phyloP scores from a whole-genome alignment of 345 rosid species.

The Hibiscus trionum region DNA sequence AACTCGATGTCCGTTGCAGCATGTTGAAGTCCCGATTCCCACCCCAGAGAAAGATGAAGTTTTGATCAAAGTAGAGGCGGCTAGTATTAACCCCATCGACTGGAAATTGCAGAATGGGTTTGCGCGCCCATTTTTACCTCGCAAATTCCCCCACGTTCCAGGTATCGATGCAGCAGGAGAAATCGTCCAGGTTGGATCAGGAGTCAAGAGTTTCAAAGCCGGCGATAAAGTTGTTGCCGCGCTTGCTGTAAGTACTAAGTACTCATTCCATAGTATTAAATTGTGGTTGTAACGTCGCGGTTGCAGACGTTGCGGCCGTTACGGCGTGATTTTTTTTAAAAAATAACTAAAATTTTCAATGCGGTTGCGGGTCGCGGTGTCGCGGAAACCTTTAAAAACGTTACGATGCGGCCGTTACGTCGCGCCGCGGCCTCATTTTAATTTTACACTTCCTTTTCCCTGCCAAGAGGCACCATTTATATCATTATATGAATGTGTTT shows the following conservation, averaged over 20 bases:
- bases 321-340: too few species aligned
- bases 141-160: slow-evolving; percentile 69
- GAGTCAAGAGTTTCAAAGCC: slow-evolving; percentile 41
- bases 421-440: too few species aligned
- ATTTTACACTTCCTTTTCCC: slow-evolving; percentile 20
- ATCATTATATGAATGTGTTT: background rate
- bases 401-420: too few species aligned
- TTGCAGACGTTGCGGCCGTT: too few species aligned
- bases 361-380: too few species aligned
- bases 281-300: too few species aligned
- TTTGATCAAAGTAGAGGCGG: slow-evolving; percentile 43
- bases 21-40: slow-evolving; percentile 39
- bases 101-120: slow-evolving; percentile 45
- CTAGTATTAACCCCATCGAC: slow-evolving; percentile 41
- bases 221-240: slow-evolving; percentile 79
- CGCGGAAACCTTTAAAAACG: too few species aligned
- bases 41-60: slow-evolving; percentile 32
- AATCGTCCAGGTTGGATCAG: slow-evolving; percentile 55
- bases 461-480: slow-evolving; percentile 18
- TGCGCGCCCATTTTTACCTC: slow-evolving; percentile 39
- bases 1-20: slow-evolving; percentile 24
- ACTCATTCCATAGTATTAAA: too few species aligned
- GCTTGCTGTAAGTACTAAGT: slow-evolving; percentile 35
- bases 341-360: too few species aligned
- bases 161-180: slow-evolving; percentile 81